Base-by-base conservation (phyloP, 2,329 filamentous ascomycete genomes). In the Calonectria naviculata region DNA sequence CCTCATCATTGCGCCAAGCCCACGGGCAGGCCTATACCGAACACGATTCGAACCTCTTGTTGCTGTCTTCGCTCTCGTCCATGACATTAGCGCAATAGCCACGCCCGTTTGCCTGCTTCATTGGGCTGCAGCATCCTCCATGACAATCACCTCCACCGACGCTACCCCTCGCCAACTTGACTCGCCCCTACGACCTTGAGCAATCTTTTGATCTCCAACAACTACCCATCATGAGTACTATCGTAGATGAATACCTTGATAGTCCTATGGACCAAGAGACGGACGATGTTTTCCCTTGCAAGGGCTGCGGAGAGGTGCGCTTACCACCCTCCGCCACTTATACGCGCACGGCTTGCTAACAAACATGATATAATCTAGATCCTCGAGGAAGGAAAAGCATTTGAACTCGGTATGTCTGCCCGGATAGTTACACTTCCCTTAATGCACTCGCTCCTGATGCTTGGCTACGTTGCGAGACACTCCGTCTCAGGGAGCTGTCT, bases 351-450 rank as follows among this genome's bases (percentile, higher is more conserved):
- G 52, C 73, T 72, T 70, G 65, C 76, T 78, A 68, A 78, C 70
- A 52, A 17, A 62, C 21, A 46, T 58, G 60, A 34, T 69, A 38
- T 61, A 54, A 41, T 73, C 26, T 67, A 98, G 95, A 98, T 98
- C 76, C 90, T 99, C 24, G 97, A 99, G 84, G 97, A 99, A 88
- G 97, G 97, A 79, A 98, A 98, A 85, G 97, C 97, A 64, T 99
- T 98, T 80, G 97, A 99, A 86, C 89, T 99, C 80, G 95, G 96
- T 98, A 88, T 70, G 89, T 87, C 70, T n/a, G 34, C 54, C 29
- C 28, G 24, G 5, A 26, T 28, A 58, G 9, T 34, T 15, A 10
- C 28, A 21, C 47, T 7, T 7, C 52, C 12, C 6, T 8, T 41
- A 15, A 38, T 49, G 42, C 42, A 61, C 54, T 44, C 68, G 47